phyloP scores from a whole-genome alignment of 768 basidiomycete species.

The Pisolithus tinctorius region DNA sequence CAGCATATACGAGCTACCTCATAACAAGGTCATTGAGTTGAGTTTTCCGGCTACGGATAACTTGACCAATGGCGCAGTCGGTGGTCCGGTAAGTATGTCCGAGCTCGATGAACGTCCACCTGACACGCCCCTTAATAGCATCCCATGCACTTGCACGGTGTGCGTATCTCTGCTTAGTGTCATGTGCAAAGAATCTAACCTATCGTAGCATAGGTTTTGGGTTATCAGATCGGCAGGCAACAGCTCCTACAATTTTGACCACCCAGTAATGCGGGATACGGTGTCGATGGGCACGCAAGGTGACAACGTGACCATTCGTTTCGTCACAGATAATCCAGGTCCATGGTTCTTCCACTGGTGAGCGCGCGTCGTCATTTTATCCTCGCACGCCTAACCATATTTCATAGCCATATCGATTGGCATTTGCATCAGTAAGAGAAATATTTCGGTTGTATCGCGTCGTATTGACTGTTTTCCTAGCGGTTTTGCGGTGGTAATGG shows the following conservation, averaged over 20 bases:
- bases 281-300: slow-evolving; percentile 20
- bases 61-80: slow-evolving; percentile 17
- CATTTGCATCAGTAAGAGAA: slow-evolving; percentile 13
- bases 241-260: slow-evolving; percentile 34
- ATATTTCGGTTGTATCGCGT: background rate
- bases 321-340: slow-evolving; percentile 48
- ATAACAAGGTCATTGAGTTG: slow-evolving; percentile 39
- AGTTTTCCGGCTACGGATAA: slow-evolving; percentile 24
- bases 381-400: background rate
- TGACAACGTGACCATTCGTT: slow-evolving; percentile 35
- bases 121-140: slow-evolving; percentile 1
- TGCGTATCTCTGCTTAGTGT: background rate
- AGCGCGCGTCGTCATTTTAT: background rate
- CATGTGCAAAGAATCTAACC: background rate
- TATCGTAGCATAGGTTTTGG: slow-evolving; percentile 36
- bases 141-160: slow-evolving; percentile 13
- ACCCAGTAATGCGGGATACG: slow-evolving; percentile 50
- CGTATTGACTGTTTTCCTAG: background rate
- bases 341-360: slow-evolving; percentile 27
- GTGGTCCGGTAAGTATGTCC: background rate
- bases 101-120: no score
- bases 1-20: slow-evolving; percentile 34
- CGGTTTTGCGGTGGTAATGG: slow-evolving; percentile 3
- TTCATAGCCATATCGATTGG: slow-evolving; percentile 12
- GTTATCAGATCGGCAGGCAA: slow-evolving; percentile 39